Conservation (phyloP, 176 grass and related monocot genomes). For the Elymus sibiricus region DNA sequence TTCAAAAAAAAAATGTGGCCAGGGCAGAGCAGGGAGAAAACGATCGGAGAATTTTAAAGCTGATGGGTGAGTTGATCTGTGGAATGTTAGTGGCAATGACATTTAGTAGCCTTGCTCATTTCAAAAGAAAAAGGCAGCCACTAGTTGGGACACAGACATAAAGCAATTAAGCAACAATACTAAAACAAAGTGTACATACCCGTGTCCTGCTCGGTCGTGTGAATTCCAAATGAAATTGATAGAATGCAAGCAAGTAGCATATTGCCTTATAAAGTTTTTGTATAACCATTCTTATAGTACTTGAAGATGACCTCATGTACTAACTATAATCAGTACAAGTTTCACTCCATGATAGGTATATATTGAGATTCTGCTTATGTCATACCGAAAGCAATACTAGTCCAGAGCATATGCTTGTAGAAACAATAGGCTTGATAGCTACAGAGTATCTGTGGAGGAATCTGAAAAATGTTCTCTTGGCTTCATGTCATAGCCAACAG, state of each 20-base stretch:
- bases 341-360: neutral
- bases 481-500: too few species aligned
- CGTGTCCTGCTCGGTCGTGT: neutral
- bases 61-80: conserved; percentile 11
- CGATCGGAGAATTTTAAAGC: neutral
- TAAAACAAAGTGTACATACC: neutral
- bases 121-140: neutral
- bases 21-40: neutral
- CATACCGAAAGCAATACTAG: conserved; percentile 26
- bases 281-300: neutral
- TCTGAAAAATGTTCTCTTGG: neutral
- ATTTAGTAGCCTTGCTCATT: neutral
- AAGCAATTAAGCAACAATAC: neutral
- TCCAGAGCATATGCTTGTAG: neutral
- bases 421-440: neutral
- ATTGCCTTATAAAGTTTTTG: neutral
- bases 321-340: neutral
- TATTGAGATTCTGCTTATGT: conserved; percentile 9
- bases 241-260: neutral
- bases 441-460: neutral
- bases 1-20: too few species aligned
- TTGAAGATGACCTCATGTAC: neutral
- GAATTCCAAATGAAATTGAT: neutral
- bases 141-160: neutral
- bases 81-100: neutral